Percentiles rank a stretch among this genome's conserved stretches.
Conservation (phyloP, 495 filamentous ascomycete species). For the Jackrogersella minutella region DNA sequence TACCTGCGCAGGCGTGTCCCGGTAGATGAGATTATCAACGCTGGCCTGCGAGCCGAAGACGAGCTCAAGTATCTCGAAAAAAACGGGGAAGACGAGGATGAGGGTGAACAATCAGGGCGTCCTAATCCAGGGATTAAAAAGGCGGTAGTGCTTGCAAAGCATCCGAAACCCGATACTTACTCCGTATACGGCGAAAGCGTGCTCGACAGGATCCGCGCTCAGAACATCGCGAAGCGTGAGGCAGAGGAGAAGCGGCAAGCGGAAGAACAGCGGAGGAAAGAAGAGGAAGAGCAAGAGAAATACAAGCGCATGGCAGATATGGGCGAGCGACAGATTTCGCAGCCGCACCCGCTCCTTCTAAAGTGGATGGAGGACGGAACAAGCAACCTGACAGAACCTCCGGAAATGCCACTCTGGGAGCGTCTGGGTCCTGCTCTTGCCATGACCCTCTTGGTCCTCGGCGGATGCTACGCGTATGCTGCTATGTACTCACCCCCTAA, state of each 20-base stretch:
- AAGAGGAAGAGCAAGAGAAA: slow-evolving; percentile 62
- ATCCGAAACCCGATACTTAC: slow-evolving; percentile 31
- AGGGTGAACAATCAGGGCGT: slow-evolving; percentile 33
- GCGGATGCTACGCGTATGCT: slow-evolving; percentile 62
- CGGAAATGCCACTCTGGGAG: slow-evolving; percentile 57
- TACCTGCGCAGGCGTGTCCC: slow-evolving; percentile 75
- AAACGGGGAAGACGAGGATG: slow-evolving; percentile 46
- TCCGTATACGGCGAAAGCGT: slow-evolving; percentile 57
- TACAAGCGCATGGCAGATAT: too few species aligned
- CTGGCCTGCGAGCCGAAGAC: slow-evolving; percentile 62
- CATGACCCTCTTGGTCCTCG: slow-evolving; percentile 62
- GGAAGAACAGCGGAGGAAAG: slow-evolving; percentile 58
- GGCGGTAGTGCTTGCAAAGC: slow-evolving; percentile 53
- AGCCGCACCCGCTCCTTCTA: slow-evolving; percentile 49
- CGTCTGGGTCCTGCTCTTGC: slow-evolving; percentile 72
- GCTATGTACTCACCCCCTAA: slow-evolving; percentile 69
- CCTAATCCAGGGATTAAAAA: slow-evolving; percentile 48
- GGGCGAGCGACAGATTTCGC: slow-evolving; percentile 39
- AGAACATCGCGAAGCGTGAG: slow-evolving; percentile 52
- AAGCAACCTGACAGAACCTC: slow-evolving; percentile 55
- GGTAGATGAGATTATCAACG: slow-evolving; percentile 75
- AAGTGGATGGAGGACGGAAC: slow-evolving; percentile 47
- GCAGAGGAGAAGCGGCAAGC: slow-evolving; percentile 45
- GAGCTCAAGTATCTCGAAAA: slow-evolving; percentile 68
- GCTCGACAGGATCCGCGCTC: slow-evolving; percentile 59